Evolutionary conservation across 768 basidiomycete species (phyloP), one percentile per base, ranked within the genome.

Genomic region (Termitomyces sp.): DNA sequence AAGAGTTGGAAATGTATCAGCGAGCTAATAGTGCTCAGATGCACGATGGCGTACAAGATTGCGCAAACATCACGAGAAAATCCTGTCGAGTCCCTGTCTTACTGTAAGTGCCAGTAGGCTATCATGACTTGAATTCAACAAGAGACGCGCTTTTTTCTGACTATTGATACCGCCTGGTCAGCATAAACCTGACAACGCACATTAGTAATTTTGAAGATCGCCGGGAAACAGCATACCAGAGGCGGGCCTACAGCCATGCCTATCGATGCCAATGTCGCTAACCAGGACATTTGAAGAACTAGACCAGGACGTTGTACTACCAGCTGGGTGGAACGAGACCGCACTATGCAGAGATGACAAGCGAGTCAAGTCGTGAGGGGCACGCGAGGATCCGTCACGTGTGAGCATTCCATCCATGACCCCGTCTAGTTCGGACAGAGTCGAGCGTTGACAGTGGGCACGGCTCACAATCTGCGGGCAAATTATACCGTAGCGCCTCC

Each of bases 231-330:
- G 65, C 69, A 51, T 55, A 81, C 81, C 56, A 94, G 76, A 16
- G 92, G 89, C 24, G 91, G 90, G 7, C 87, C 91, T 20, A 92
- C 74, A 26, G 90, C 92, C 91, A 93, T 93, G 37, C 88, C 89
- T 45, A 88, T 66, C 13, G 90, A 89, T 12, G 88, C 86, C 8
- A 76, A 61, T 12, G 77, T 82, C 16, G 87, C 82, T n/a, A 92
- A 57, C 90, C 90, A 92, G 64, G 79, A 71, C 58, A 60, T 64
- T 46, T 49, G 24, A 31, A 8, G 42, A 51, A 53, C 36, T 29
- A n/a, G 13, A 48, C n/a, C 10, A 29, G 26, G 22, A 7, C 26
- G 18, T 28, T 39, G 18, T 26, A 37, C 39, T 41, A 41, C 39
- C n/a, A 9, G n/a, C n/a, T 45, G 28, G 34, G 39, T 12, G 15